Conservation (phyloP, 345 rosid species). For the Adansonia digitata region DNA sequence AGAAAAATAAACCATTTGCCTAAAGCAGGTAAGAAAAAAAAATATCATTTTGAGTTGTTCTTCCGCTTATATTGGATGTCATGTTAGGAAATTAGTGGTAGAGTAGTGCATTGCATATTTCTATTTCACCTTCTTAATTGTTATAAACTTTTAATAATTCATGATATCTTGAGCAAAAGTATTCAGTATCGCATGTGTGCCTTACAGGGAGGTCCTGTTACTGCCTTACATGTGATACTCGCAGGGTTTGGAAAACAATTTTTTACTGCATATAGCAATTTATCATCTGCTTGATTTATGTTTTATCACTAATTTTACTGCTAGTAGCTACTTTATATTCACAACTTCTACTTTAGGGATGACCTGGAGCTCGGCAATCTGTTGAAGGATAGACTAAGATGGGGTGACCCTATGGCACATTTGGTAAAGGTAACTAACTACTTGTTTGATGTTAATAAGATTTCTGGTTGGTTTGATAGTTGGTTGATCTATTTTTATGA, state of each 20-base stretch:
- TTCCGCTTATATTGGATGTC: background rate
- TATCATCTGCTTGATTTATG: background rate
- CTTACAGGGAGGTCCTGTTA: background rate
- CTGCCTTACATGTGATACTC: background rate
- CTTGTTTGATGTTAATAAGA: background rate
- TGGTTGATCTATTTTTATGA: constrained; percentile 2
- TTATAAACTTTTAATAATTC: background rate
- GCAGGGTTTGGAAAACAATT: background rate
- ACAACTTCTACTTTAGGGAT: constrained; percentile 45
- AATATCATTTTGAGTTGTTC: background rate
- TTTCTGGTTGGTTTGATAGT: background rate
- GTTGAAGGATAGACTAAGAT: constrained; percentile 71
- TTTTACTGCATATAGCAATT: too few relatives aligned
- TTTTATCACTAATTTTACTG: background rate
- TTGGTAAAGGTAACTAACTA: constrained; percentile 65
- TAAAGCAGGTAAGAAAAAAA: constrained; percentile 51
- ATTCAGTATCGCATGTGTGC: too few relatives aligned
- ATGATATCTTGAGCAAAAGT: too few relatives aligned
- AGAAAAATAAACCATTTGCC: constrained; percentile 88
- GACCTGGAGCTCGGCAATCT: constrained; percentile 81
- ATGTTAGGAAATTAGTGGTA: constrained; percentile 4
- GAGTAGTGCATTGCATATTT: background rate
- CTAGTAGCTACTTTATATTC: constrained; percentile 7
- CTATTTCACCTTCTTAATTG: background rate
- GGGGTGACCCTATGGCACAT: constrained; percentile 98